These are phyloP conservation scores for Plasmodium fragile DNA, from an alignment of 169 alveolate genomes.

Conservation along the genomic window DNA sequence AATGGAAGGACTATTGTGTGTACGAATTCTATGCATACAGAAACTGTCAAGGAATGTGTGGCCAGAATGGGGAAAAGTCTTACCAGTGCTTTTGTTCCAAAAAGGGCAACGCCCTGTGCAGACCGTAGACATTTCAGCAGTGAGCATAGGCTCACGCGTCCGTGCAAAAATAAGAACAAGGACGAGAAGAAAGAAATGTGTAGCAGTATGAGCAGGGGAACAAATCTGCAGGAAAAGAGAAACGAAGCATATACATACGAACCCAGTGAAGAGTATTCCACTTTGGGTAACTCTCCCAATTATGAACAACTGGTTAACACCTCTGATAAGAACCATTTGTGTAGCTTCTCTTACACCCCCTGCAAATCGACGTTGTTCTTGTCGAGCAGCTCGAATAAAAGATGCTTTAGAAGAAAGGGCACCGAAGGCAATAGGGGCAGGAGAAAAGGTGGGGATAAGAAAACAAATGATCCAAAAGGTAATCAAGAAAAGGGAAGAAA, in stretches of 20 bases:
- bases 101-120: not conserved
- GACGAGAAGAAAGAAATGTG: not conserved
- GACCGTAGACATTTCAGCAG: not conserved
- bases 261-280: not conserved
- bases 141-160: not conserved
- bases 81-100: not conserved
- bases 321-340: not conserved
- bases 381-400: constrained; percentile 6
- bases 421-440: constrained; percentile 9
- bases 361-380: not conserved
- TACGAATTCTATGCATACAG: not conserved
- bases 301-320: not conserved
- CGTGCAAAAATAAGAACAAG: not conserved
- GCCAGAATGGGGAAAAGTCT: not conserved
- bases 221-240: not conserved
- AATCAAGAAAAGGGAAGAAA: constrained; percentile 13
- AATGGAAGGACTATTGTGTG: not conserved
- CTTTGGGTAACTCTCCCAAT: not conserved
- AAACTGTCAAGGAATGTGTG: not conserved
- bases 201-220: not conserved
- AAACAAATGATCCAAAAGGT: constrained; percentile 20
- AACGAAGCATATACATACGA: not conserved
- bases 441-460: constrained; percentile 1
- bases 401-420: not conserved
- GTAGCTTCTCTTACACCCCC: not conserved